These are phyloP conservation scores for Aureobasidium uvarum DNA, from an alignment of 2,329 filamentous ascomycete species.

Conservation along the genomic window DNA sequence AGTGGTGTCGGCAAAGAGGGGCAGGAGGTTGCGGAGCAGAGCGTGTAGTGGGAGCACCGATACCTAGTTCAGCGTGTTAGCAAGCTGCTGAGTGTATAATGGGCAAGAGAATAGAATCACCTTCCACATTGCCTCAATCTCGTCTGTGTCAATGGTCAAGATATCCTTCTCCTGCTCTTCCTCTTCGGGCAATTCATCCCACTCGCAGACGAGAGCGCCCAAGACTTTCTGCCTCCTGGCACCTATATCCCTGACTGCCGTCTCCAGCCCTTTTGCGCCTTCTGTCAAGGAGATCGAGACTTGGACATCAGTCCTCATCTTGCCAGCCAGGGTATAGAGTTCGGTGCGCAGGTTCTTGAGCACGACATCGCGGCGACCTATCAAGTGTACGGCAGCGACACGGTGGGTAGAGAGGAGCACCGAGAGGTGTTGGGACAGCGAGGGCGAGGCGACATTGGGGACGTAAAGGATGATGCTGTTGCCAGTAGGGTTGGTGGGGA, in stretches of 20 bases:
- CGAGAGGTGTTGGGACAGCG: not conserved
- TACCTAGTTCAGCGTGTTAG: conserved; percentile 13
- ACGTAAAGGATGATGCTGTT: conserved; percentile 23
- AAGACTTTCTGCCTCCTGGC: conserved; percentile 6
- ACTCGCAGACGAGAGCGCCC: conserved; percentile 24
- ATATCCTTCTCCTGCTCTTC: conserved; percentile 4
- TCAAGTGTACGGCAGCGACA: conserved; percentile 12
- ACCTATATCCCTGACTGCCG: not conserved
- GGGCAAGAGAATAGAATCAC: not conserved
- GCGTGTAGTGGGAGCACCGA: conserved; percentile 25
- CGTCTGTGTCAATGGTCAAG: conserved; percentile 15
- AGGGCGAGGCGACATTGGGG: conserved; percentile 8
- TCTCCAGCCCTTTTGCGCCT: not conserved
- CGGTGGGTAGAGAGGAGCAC: not conserved
- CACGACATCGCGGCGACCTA: conserved; percentile 13
- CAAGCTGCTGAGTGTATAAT: not conserved
- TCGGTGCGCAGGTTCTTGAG: conserved; percentile 23
- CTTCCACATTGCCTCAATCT: conserved; percentile 21
- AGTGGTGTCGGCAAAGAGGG: conserved; percentile 19
- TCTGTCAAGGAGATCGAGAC: conserved; percentile 16
- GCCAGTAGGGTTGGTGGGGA: conserved; percentile 5
- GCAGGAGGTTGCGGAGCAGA: conserved; percentile 24
- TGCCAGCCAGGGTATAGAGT: conserved; percentile 24
- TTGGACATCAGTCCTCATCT: conserved; percentile 13
- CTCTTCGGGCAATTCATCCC: not conserved